Percentiles rank a stretch among this genome's conserved stretches.
Conservation (phyloP, 371 early-diverging fungal species). For the Lichtheimia ornata region DNA sequence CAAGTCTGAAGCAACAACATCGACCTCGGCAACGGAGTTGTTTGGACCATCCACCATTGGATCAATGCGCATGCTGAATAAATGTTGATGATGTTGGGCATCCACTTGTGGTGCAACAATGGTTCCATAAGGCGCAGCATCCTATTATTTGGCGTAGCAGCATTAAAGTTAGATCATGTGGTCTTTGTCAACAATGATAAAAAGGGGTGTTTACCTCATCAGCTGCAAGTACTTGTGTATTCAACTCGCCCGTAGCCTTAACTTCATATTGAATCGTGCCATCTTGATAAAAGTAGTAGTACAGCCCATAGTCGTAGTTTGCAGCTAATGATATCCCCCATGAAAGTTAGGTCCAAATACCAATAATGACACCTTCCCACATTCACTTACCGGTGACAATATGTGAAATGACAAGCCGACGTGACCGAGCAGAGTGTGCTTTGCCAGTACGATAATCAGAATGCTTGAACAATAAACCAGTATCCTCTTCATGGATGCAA, state of each 20-base stretch:
- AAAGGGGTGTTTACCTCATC: constrained; percentile 22
- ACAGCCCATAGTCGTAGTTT: constrained; percentile 56
- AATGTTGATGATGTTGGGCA: constrained; percentile 51
- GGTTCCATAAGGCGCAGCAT: constrained; percentile 38
- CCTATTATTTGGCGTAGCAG: neutral
- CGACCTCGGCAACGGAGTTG: constrained; percentile 39
- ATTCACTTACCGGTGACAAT: constrained; percentile 45
- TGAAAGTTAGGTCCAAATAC: neutral
- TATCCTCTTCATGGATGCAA: constrained; percentile 56
- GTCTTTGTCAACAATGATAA: neutral
- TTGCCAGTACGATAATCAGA: constrained; percentile 46
- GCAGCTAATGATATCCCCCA: constrained; percentile 22
- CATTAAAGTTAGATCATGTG: neutral
- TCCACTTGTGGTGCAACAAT: constrained; percentile 50
- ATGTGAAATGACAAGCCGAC: constrained; percentile 50
- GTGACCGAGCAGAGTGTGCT: constrained; percentile 43
- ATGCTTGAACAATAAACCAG: constrained; percentile 51
- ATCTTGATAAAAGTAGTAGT: constrained; percentile 54
- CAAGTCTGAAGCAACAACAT: constrained; percentile 28
- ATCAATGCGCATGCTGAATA: constrained; percentile 52
- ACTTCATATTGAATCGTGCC: constrained; percentile 56
- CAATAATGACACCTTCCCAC: neutral
- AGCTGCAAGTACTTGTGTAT: constrained; percentile 49
- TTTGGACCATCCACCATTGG: constrained; percentile 46
- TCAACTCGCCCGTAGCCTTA: constrained; percentile 53